phyloP scores from a whole-genome alignment of 331 rosid genomes.

The Arachis monticola region DNA sequence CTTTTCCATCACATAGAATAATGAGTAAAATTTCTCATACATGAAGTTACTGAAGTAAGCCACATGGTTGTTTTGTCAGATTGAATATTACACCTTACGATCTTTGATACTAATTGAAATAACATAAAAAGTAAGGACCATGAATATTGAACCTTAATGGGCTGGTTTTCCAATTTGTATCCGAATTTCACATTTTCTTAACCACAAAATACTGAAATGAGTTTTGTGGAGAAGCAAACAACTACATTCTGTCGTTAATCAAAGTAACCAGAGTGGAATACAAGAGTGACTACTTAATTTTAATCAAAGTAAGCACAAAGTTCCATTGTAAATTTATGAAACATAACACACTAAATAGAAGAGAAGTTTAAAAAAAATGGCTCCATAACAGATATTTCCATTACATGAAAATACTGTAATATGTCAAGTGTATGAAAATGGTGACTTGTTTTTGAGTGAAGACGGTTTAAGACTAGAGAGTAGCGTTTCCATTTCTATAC shows the following conservation, averaged over 20 bases:
- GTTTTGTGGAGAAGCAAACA: neutral
- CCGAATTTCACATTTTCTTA: neutral
- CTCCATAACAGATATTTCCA: conserved; percentile 8
- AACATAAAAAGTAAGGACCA: neutral
- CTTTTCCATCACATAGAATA: neutral
- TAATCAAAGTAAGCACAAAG: neutral
- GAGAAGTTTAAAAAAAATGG: neutral
- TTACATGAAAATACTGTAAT: conserved; percentile 4
- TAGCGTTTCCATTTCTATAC: conserved; percentile 38
- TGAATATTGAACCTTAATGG: neutral
- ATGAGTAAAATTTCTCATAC: neutral
- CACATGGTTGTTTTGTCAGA: neutral
- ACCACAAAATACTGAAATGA: neutral
- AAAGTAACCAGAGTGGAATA: neutral
- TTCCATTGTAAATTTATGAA: neutral
- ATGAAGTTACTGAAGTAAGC: neutral
- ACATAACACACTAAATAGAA: neutral
- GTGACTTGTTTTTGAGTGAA: neutral
- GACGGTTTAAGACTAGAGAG: neutral
- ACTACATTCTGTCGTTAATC: neutral
- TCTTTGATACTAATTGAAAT: neutral
- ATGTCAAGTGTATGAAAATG: conserved; percentile 27
- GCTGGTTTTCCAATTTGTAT: too few relatives aligned
- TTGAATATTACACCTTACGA: neutral
- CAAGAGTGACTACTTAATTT: neutral